Base-by-base conservation (phyloP, 108 stramenopile species). In the Nitzschia putrida region DNA sequence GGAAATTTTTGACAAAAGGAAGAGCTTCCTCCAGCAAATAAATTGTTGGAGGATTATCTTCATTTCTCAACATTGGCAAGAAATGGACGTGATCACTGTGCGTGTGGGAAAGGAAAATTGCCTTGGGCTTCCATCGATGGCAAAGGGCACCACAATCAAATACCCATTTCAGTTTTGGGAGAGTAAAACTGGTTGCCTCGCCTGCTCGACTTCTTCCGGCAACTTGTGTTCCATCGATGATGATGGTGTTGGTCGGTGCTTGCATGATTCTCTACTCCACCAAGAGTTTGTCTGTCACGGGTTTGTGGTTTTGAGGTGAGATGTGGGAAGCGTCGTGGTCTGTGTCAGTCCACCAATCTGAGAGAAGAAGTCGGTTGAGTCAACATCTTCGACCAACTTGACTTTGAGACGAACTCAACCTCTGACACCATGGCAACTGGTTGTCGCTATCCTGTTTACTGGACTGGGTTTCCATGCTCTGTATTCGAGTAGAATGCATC, bases 81-180 rank as follows among this genome's bases (percentile, higher is more conserved):
- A 54, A 69, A 37, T 61, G 61, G 4, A 72, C 70, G 45, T 83
- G 82, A 64, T 83, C 82, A 40, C 68, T 59, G 55, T 83, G 82
- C 7, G 77, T 76, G 40, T 83, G 82, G 3, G 82, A 72, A 42
- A 83, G 37, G 53, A 78, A 83, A 9, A 83, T 51, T 34, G 44
- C 18, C 22, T 50, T 45, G 0, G 77, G 77, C 44, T 57, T 66
- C 77, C 73, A 69, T 21, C 53, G 51, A 39, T 69, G 57, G 7
- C 78, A 60, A 24, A 83, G 34, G 3, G 77, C 82, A 16, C 82
- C 82, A 57, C 77, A 78, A 60, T 83, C 82, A 56, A 78, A 76
- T 54, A 78, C 29, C 77, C 82, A 83, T 55, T 71, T 69, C 38
- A 82, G 60, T 54, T 77, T 66, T 11, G 81, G 81, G 38, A 82